Percentiles rank a stretch among this genome's conserved stretches.
These are phyloP conservation scores for Alopecurus myosuroides DNA, from an alignment of 176 grass and related monocot genomes.

Conservation along the genomic window DNA sequence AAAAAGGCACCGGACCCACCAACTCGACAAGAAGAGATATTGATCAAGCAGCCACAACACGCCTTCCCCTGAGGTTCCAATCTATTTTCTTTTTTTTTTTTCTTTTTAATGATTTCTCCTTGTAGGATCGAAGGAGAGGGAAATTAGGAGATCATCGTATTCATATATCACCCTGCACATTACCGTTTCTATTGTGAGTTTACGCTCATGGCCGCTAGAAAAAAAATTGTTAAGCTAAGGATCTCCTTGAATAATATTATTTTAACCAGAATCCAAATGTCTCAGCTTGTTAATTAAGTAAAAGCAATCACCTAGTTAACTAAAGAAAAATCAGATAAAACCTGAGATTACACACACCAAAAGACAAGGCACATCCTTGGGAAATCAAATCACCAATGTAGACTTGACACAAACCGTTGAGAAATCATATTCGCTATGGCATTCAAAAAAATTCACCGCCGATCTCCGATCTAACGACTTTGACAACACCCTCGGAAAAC, in stretches of 20 bases:
- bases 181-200: too few relatives aligned
- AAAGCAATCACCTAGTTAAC: neutral
- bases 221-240: too few relatives aligned
- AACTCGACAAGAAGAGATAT: too few relatives aligned
- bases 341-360: neutral
- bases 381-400: neutral
- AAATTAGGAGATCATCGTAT: too few relatives aligned
- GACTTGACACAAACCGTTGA: neutral
- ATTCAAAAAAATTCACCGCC: neutral
- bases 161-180: too few relatives aligned
- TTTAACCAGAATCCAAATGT: neutral
- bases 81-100: too few relatives aligned
- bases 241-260: neutral
- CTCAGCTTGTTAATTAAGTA: neutral
- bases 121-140: too few relatives aligned
- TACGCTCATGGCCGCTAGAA: too few relatives aligned
- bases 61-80: too few relatives aligned
- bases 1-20: too few relatives aligned
- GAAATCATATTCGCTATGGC: neutral
- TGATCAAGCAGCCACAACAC: too few relatives aligned
- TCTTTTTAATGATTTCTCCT: too few relatives aligned
- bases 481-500: neutral
- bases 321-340: neutral
- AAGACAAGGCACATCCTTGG: neutral
- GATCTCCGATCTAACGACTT: neutral